Base-by-base conservation (phyloP, 2,329 filamentous ascomycete species). In the Neobulgaria alba region DNA sequence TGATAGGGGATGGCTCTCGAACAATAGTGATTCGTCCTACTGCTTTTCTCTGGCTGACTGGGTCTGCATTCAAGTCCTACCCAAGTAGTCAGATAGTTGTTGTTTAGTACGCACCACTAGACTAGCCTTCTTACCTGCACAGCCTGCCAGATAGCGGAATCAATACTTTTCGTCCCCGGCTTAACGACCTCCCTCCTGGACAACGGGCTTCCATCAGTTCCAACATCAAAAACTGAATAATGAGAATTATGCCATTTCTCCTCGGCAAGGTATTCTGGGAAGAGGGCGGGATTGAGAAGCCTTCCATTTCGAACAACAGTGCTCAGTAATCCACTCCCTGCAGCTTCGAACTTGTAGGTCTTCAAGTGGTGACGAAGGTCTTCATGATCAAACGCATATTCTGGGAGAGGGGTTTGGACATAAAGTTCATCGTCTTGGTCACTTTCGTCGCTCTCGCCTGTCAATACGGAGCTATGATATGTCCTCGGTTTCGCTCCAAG, bases 1-100 rank as follows among this genome's bases (percentile, higher is more conserved):
- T 67, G 5, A 79, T 66, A 0, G 77, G 73, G 2, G 73, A 72
- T 1, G 75, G 76, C 48, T 81, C 77, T 47, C 77, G 68, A 18
- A 79, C 64, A 45, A 79, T 73, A 0, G 47, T 55, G 34, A 54
- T 54, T 15, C 53, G 43, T 1, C 53, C 53, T 14, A 54, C 51
- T 30, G 47, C 49, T 21, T 38, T 39, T 17, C 47, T 41, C 29
- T 47, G 48, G 20, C 42, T 21, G 19, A 38, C 33, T 5, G 43
- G 43, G 29, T 52, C 43, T 4, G 42, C 39, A 39, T 55, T 55
- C 5, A 55, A 14, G 33, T 54, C 50, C 51, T 55, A 36, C 10
- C n/a, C 23, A 14, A 18, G 20, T 20, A 10, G 17, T 43, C 39
- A 39, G 41, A n/a, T n/a, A n/a, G n/a, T n/a, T n/a, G n/a, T n/a